Evolutionary conservation across 2,329 filamentous ascomycete species (phyloP).

Genomic region (Aspergillus floridensis): DNA sequence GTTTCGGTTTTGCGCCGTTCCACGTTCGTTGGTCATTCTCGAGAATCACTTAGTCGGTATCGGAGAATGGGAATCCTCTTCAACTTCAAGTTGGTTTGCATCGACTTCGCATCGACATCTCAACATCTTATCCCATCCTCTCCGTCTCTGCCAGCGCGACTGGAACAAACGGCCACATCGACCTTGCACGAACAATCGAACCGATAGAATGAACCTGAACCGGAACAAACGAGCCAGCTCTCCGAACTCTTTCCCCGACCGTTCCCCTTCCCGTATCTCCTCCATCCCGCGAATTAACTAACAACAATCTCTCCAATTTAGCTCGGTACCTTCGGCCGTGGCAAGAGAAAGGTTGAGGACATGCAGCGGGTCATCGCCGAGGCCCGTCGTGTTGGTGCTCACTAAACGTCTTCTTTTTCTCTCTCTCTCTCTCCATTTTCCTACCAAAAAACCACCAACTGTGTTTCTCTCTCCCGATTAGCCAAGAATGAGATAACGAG

Average conservation of each 20-base stretch:
- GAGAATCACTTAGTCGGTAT: background rate
- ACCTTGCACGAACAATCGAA: background rate
- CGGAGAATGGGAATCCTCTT: too few relatives aligned
- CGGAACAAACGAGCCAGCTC: background rate
- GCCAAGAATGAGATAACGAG: constrained; percentile 28
- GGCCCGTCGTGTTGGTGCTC: constrained; percentile 70
- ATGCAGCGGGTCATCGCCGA: constrained; percentile 97
- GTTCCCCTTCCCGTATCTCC: background rate
- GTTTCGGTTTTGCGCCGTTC: background rate
- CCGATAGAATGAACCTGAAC: background rate
- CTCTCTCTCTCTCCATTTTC: constrained; percentile 14
- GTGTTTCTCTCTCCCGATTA: constrained; percentile 18
- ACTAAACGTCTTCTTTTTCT: constrained; percentile 50
- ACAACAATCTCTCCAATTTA: constrained; percentile 38
- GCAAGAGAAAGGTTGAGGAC: constrained; percentile 99
- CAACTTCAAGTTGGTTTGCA: too few relatives aligned
- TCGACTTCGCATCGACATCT: too few relatives aligned
- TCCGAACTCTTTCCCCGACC: background rate
- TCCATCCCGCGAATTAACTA: constrained; percentile 12
- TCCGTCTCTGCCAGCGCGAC: too few relatives aligned
- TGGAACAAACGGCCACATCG: too few relatives aligned
- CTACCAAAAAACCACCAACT: background rate
- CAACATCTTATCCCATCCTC: too few relatives aligned
- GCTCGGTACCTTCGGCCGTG: constrained; percentile 98
- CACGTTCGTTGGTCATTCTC: background rate